Evolutionary conservation across 139 green algal genomes (phyloP), one percentile per base, ranked within the genome.

Genomic region (Chlamydomonas sphaeroides): DNA sequence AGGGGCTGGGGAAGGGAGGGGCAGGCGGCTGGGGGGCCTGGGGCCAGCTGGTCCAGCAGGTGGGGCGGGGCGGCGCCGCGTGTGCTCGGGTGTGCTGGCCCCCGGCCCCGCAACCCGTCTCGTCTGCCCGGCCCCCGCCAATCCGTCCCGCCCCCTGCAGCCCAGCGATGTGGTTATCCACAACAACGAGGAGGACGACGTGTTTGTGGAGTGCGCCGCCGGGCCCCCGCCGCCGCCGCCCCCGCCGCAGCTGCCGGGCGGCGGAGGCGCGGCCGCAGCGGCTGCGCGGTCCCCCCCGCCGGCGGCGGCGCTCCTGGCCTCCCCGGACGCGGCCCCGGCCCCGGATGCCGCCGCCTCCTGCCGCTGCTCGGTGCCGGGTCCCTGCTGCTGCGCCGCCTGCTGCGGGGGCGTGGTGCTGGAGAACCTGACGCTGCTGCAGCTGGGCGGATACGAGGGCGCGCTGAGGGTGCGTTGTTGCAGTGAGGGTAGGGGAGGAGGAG

Each of bases 361-460:
- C n/a, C 32, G 48, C 69, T 21, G 48, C 69, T 78, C 1, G 42
- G 32, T 23, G 45, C n/a, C 51, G 15, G 48, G 39, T 3, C 15
- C 45, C 68, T 48, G 45, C 69, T 8, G n/a, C 69, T 49, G 48
- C n/a, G n/a, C 42, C 17, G 42, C 21, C 21, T 5, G 66, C 21
- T 20, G 38, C 20, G 38, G n/a, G 1, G 76, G 71, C 1, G 78
- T 88, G 62, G 61, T 79, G 20, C 33, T 88, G 26, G 84, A 88
- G 69, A 85, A 88, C 61, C 69, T 88, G 77, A 88, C 84, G 38
- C 61, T 88, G 51, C 67, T 85, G 63, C 78, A 85, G 70, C 70
- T 88, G 45, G 78, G 84, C 5, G 84, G 84, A 21, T 88, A 88
- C 71, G 84, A 88, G 35, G 84, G 84, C 3, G 70, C 74, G 39